A percentile compares a stretch with the other conserved stretches of the same genome.
Conservation (phyloP, 1,284 basidiomycete genomes). For the Ceratobasidium sp. region DNA sequence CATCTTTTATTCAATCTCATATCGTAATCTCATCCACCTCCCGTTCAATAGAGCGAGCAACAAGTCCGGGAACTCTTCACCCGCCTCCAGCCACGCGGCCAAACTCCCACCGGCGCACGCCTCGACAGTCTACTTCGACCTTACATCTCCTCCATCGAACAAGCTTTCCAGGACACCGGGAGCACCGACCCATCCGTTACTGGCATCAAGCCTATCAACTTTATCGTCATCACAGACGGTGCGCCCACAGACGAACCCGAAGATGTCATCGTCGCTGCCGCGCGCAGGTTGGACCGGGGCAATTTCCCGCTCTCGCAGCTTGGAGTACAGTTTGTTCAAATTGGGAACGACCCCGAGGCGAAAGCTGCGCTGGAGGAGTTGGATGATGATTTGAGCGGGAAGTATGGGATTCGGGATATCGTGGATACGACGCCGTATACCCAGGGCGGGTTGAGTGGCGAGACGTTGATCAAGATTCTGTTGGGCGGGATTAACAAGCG, state of each 20-base stretch:
- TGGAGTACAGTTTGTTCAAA: slow-evolving; percentile 74
- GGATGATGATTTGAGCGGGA: slow-evolving; percentile 64
- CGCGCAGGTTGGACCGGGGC: slow-evolving; percentile 53
- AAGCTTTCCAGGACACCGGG: slow-evolving; percentile 53
- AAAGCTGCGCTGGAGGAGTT: slow-evolving; percentile 62
- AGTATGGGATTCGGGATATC: slow-evolving; percentile 60
- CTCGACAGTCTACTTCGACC: slow-evolving; percentile 64
- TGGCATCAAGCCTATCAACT: slow-evolving; percentile 67
- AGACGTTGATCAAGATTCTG: slow-evolving; percentile 63
- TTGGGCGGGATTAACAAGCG: slow-evolving; percentile 59
- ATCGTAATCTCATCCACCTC: background rate
- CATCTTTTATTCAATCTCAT: background rate
- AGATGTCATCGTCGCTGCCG: slow-evolving; percentile 54
- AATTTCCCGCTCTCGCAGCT: slow-evolving; percentile 58
- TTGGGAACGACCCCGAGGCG: slow-evolving; percentile 64
- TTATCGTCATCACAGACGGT: slow-evolving; percentile 74
- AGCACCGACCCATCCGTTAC: slow-evolving; percentile 46
- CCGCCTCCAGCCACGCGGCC: slow-evolving; percentile 61
- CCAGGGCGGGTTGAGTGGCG: slow-evolving; percentile 55
- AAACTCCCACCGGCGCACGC: slow-evolving; percentile 66
- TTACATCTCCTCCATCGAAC: slow-evolving; percentile 64
- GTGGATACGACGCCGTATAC: slow-evolving; percentile 63
- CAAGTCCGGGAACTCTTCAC: slow-evolving; percentile 62
- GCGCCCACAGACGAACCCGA: slow-evolving; percentile 56
- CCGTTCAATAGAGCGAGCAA: slow-evolving; percentile 32